Percentiles rank a stretch among this genome's conserved stretches.
Conservation (phyloP, 2,329 filamentous ascomycete species). For the Aspergillus chevalieri region DNA sequence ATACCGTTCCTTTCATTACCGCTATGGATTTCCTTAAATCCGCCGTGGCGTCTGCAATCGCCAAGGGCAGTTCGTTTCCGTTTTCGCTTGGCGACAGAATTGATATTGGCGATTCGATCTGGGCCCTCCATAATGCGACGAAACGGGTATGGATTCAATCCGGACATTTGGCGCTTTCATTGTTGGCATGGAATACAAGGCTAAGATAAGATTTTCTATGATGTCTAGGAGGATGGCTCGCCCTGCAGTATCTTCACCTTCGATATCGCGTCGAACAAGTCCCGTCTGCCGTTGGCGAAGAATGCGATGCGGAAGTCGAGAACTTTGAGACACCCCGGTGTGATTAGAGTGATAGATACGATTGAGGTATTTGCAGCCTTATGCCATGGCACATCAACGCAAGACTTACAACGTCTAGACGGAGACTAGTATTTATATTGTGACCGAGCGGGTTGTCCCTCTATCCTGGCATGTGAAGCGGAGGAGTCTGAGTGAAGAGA, state of each 20-base stretch:
- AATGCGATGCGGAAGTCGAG: constrained; percentile 92
- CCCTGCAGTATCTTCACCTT: constrained; percentile 97
- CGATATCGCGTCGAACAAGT: constrained; percentile 74
- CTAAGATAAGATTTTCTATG: background rate
- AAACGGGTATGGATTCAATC: constrained; percentile 67
- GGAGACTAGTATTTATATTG: constrained; percentile 91
- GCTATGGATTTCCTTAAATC: constrained; percentile 97
- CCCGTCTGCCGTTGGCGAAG: constrained; percentile 75
- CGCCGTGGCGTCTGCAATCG: constrained; percentile 91
- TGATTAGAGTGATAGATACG: constrained; percentile 89
- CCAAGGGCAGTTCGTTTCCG: constrained; percentile 86
- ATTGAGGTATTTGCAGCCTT: constrained; percentile 62
- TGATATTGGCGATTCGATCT: constrained; percentile 88
- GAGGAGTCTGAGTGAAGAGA: constrained; percentile 82
- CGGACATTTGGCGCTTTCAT: background rate
- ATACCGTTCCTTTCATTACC: background rate
- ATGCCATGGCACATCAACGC: background rate
- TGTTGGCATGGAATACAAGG: background rate
- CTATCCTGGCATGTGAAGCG: constrained; percentile 85
- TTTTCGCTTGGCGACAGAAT: constrained; percentile 90
- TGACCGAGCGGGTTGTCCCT: constrained; percentile 82
- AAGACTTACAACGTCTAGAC: constrained; percentile 52
- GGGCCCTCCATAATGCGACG: constrained; percentile 92
- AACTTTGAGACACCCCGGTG: constrained; percentile 86
- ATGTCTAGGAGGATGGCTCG: constrained; percentile 75